phyloP scores from a whole-genome alignment of 2,329 filamentous ascomycete species.

The Pyrenophora seminiperda region DNA sequence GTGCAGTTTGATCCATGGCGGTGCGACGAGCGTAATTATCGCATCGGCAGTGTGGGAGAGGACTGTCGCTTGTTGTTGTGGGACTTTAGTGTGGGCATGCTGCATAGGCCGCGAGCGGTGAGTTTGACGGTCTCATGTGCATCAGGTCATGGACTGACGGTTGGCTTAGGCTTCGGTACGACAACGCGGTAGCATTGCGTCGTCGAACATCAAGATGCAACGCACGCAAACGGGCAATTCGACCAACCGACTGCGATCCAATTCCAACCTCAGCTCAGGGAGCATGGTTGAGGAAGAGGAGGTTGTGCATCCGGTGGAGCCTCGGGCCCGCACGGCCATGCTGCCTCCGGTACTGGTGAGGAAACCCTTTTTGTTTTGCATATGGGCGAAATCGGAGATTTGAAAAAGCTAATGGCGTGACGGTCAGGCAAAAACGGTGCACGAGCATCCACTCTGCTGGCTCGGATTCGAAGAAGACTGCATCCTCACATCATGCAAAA shows the following conservation, averaged over 20 bases:
- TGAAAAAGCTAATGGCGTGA: constrained; percentile 8
- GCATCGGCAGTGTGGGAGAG: constrained; percentile 94
- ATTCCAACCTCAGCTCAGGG: constrained; percentile 66
- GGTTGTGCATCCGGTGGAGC: constrained; percentile 79
- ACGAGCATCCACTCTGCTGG: constrained; percentile 86
- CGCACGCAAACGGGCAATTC: constrained; percentile 65
- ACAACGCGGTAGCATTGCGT: constrained; percentile 60
- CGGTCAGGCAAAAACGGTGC: constrained; percentile 75
- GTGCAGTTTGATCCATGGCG: constrained; percentile 97
- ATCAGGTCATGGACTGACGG: neutral
- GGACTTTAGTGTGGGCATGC: constrained; percentile 98
- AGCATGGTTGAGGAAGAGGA: constrained; percentile 64
- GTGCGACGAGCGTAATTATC: constrained; percentile 92
- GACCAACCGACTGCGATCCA: constrained; percentile 68
- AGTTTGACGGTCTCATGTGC: neutral
- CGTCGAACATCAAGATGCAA: constrained; percentile 52
- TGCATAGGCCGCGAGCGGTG: constrained; percentile 86
- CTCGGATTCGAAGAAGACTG: constrained; percentile 91
- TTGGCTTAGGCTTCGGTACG: constrained; percentile 57
- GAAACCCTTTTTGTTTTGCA: no score
- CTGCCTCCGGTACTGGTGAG: constrained; percentile 87
- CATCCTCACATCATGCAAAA: constrained; percentile 90
- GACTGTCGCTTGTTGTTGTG: constrained; percentile 89
- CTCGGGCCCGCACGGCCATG: constrained; percentile 81
- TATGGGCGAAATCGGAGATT: no score